Evolutionary conservation across 805 yeast genomes (phyloP), one percentile per base, ranked within the genome.

Genomic region (Teunomyces lycoperdinae): DNA sequence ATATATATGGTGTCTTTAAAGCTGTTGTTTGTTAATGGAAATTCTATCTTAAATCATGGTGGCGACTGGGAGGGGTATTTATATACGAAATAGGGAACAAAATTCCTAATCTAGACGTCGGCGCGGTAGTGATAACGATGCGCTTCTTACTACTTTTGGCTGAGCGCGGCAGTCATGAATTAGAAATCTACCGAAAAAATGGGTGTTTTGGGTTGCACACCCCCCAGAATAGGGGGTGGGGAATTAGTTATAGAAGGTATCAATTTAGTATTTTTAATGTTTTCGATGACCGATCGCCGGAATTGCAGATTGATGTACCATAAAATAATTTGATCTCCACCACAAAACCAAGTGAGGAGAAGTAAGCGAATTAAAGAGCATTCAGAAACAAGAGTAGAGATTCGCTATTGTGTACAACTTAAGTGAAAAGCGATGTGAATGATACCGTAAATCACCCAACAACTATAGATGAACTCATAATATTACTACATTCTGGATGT

Each of bases 91-190:
- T 4, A 4, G 27, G 13, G 13, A 26, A 38, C n/a, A 26, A 8
- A 26, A 38, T 26, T 11, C 27, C 41, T 3, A 38, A 38, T 38
- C 30, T 16, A 38, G 41, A 24, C 30, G 4, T 38, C 30, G 41
- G 30, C 41, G 41, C 41, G 41, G 41, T 4, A 20, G 13, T 9
- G 41, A 38, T 38, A 38, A 38, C 29, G 30, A 38, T 38, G 41
- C 41, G 41, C 41, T 38, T 20, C 14, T 24, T n/a, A 20, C 41
- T 26, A 24, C 10, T 26, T 38, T 24, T 8, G 41, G 41, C 9
- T 8, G 3, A 26, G 14, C 41, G 41, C 41, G 41, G 41, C 7
- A 5, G 28, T 14, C 39, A 11, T 8, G 11, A 14, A 11, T 17
- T 16, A 20, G 39, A 34, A 34, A 34, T 16, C 27, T 10, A 17